Evolutionary conservation across 1,139 yeast species (phyloP).

Genomic region (Zygosaccharomyces sapae): DNA sequence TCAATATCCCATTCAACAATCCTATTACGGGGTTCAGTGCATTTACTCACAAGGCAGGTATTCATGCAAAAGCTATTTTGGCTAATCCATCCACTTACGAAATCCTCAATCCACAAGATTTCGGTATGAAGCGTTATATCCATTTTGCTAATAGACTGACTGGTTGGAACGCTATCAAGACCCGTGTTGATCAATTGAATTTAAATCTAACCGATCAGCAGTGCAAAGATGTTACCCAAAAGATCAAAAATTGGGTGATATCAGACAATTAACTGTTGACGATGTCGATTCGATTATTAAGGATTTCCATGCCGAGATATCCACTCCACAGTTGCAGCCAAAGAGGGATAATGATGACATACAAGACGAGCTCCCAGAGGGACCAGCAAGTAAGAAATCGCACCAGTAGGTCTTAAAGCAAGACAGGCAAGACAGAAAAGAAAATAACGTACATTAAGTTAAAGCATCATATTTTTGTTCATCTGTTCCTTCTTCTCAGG

Average conservation of each 20-base stretch:
- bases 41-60: conserved; percentile 98
- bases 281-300: conserved; percentile 96
- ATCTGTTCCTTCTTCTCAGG: too few relatives aligned
- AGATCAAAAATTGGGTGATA: conserved; percentile 94
- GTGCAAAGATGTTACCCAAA: conserved; percentile 88
- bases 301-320: conserved; percentile 75
- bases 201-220: conserved; percentile 86
- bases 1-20: conserved; percentile 95
- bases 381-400: conserved; percentile 21
- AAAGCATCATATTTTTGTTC: too few relatives aligned
- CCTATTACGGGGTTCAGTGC: conserved; percentile 99
- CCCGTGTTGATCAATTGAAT: conserved; percentile 96
- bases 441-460: too few relatives aligned
- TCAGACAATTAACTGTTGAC: conserved; percentile 89
- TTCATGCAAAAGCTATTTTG: conserved; percentile 96
- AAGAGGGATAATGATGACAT: conserved; percentile 32
- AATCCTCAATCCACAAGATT: conserved; percentile 89
- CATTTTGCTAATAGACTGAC: conserved; percentile 97
- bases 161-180: conserved; percentile 98
- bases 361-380: conserved; percentile 15
- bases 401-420: conserved; percentile 5
- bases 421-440: too few relatives aligned
- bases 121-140: conserved; percentile 91
- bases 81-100: conserved; percentile 98
- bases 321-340: conserved; percentile 40